A percentile compares a stretch with the other conserved stretches of the same genome.
Evolutionary conservation across 2,329 filamentous ascomycete genomes (phyloP).

Genomic region (Botrytis sinoallii): DNA sequence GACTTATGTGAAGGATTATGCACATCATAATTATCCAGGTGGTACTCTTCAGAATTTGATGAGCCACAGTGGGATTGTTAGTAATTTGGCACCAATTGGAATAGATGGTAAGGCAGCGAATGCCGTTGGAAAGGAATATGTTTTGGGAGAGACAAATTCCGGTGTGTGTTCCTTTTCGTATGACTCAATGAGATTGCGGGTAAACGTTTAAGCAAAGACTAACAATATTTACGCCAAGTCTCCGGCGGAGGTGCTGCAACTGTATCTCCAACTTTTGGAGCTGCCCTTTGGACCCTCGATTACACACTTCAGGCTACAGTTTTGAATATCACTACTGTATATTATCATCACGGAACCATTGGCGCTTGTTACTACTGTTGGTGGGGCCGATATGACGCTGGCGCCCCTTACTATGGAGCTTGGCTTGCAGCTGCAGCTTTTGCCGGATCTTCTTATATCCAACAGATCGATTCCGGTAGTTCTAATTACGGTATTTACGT

Average conservation of each 20-base stretch:
- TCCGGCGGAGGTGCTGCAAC: conserved; percentile 32
- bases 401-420: conserved; percentile 35
- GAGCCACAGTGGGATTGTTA: conserved; percentile 31
- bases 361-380: conserved; percentile 38
- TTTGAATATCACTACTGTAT: conserved; percentile 29
- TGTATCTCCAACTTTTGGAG: conserved; percentile 33
- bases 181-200: not conserved
- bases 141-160: conserved; percentile 37
- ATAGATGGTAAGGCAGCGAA: conserved; percentile 30
- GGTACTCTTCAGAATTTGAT: conserved; percentile 36
- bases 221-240: conserved; percentile 15
- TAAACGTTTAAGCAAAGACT: not conserved
- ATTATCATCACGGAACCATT: conserved; percentile 36
- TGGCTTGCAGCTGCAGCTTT: conserved; percentile 31
- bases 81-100: conserved; percentile 28
- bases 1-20: conserved; percentile 33
- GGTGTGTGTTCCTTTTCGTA: conserved; percentile 36
- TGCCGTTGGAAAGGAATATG: conserved; percentile 31
- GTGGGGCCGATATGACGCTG: conserved; percentile 32
- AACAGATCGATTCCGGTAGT: conserved; percentile 27
- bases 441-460: conserved; percentile 30
- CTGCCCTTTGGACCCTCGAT: conserved; percentile 35
- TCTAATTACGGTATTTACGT: conserved; percentile 30
- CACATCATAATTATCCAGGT: conserved; percentile 42
- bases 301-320: conserved; percentile 28